Percentiles rank a stretch among this genome's conserved stretches.
phyloP scores from a whole-genome alignment of 768 basidiomycete genomes.

The Lactifluus piperatus region DNA sequence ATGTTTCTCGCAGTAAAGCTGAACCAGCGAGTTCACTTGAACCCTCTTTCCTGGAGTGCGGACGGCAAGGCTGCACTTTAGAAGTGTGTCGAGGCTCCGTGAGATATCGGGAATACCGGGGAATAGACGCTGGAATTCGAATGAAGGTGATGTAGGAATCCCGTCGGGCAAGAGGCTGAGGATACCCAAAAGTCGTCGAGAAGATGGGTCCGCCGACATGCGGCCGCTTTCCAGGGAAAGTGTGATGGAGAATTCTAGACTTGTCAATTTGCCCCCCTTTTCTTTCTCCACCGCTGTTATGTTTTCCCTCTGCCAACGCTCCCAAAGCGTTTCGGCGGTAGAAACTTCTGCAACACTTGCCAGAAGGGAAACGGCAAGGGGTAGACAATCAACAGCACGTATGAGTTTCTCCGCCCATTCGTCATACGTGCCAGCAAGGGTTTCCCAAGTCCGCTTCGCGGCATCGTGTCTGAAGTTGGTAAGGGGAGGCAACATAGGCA shows the following conservation, averaged over 20 bases:
- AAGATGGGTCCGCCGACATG: constrained; percentile 5
- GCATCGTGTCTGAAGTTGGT: constrained; percentile 5
- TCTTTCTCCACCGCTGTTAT: constrained; percentile 11
- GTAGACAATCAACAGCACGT: constrained; percentile 9
- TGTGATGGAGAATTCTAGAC: constrained; percentile 10
- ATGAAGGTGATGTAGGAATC: not conserved
- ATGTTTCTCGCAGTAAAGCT: constrained; percentile 9
- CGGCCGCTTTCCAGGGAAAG: constrained; percentile 12
- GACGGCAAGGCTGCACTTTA: constrained; percentile 9
- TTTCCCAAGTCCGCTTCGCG: constrained; percentile 9
- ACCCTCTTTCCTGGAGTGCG: constrained; percentile 4
- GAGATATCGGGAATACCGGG: not conserved
- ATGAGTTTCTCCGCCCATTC: constrained; percentile 16
- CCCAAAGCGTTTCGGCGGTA: constrained; percentile 12
- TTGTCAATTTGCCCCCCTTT: constrained; percentile 6
- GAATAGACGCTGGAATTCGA: constrained; percentile 2
- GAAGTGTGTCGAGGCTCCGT: constrained; percentile 7
- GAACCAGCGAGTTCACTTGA: constrained; percentile 15
- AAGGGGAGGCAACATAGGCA: constrained; percentile 13
- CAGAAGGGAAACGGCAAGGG: constrained; percentile 14
- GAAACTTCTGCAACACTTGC: constrained; percentile 11
- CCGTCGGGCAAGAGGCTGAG: constrained; percentile 11
- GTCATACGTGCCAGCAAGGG: constrained; percentile 5
- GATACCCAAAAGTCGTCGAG: constrained; percentile 5
- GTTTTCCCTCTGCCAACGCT: constrained; percentile 13